Conservation (phyloP, 345 rosid genomes). For the Erucastrum elatum region DNA sequence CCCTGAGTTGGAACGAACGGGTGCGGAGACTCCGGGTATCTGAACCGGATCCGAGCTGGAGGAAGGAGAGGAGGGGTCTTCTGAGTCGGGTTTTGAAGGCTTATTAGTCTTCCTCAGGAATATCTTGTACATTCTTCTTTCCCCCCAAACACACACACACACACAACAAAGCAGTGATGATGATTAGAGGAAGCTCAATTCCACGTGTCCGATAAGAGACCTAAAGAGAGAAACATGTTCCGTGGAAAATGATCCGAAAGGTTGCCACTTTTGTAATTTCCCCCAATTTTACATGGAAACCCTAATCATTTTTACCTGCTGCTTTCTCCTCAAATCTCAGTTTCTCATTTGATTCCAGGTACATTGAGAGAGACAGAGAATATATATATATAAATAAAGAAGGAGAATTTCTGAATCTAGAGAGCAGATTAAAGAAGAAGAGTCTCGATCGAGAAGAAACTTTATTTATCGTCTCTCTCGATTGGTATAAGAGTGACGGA, state of each 20-base stretch:
- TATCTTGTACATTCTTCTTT: slow-evolving; percentile 60
- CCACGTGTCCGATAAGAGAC: slow-evolving; percentile 13
- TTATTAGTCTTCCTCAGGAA: slow-evolving; percentile 66
- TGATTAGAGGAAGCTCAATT: background rate
- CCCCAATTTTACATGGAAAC: slow-evolving; percentile 36
- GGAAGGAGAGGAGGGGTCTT: slow-evolving; percentile 43
- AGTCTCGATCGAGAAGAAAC: slow-evolving; percentile 1
- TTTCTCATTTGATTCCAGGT: slow-evolving; percentile 39
- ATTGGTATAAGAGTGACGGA: slow-evolving; percentile 37
- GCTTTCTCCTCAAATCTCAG: slow-evolving; percentile 40
- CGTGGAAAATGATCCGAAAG: slow-evolving; percentile 24
- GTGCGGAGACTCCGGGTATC: slow-evolving; percentile 43
- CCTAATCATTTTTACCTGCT: slow-evolving; percentile 40
- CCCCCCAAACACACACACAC: background rate
- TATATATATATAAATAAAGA: background rate
- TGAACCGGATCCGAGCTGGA: slow-evolving; percentile 41
- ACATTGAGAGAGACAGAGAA: slow-evolving; percentile 24
- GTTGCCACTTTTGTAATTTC: slow-evolving; percentile 13
- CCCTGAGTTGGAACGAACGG: slow-evolving; percentile 45
- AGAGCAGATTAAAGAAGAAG: background rate
- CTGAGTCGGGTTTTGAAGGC: slow-evolving; percentile 56
- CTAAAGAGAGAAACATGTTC: slow-evolving; percentile 4
- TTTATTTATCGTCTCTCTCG: background rate
- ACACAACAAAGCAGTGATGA: slow-evolving; percentile 10
- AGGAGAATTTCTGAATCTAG: slow-evolving; percentile 21